A percentile compares a stretch with the other conserved stretches of the same genome.
Conservation (phyloP, 352 stramenopile genomes). For the Pythium rishiriense region DNA sequence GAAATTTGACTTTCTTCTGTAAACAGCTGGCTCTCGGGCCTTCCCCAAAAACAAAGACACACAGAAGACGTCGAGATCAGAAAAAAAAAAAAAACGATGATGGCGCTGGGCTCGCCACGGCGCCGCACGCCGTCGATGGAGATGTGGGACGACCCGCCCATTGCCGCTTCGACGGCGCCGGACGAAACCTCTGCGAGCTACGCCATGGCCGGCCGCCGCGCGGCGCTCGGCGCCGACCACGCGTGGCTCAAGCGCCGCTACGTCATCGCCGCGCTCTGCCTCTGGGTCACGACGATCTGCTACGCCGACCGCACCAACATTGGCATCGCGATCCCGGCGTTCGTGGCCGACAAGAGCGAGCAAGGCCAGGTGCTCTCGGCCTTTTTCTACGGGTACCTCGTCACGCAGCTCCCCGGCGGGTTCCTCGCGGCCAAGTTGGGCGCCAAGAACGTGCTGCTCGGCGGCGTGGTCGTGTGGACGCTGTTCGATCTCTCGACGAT, state of each 20-base stretch:
- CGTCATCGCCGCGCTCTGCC: constrained; percentile 69
- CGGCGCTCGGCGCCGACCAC: constrained; percentile 12
- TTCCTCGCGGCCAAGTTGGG: constrained; percentile 70
- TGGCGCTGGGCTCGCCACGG: constrained; percentile 26
- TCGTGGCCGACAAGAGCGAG: constrained; percentile 71
- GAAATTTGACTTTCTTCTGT: not conserved
- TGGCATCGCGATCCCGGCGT: constrained; percentile 76
- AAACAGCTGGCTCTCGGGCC: constrained; percentile 12
- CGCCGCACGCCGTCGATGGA: constrained; percentile 26
- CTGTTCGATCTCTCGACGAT: constrained; percentile 84
- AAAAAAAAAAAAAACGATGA: constrained; percentile 7
- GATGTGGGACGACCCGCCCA: constrained; percentile 24
- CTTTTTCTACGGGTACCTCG: constrained; percentile 90
- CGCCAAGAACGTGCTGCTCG: constrained; percentile 73
- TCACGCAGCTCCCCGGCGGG: constrained; percentile 82
- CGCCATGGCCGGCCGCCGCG: not conserved
- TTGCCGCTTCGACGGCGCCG: not conserved
- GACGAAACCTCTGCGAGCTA: not conserved
- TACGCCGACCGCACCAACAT: constrained; percentile 90
- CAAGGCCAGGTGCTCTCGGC: constrained; percentile 81
- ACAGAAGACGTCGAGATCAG: not conserved
- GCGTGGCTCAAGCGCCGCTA: constrained; percentile 49
- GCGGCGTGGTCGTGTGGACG: constrained; percentile 81
- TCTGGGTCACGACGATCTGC: constrained; percentile 81
- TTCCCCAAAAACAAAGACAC: not conserved